These are phyloP conservation scores for Polychaeton citri DNA, from an alignment of 2,329 filamentous ascomycete species.

Conservation along the genomic window DNA sequence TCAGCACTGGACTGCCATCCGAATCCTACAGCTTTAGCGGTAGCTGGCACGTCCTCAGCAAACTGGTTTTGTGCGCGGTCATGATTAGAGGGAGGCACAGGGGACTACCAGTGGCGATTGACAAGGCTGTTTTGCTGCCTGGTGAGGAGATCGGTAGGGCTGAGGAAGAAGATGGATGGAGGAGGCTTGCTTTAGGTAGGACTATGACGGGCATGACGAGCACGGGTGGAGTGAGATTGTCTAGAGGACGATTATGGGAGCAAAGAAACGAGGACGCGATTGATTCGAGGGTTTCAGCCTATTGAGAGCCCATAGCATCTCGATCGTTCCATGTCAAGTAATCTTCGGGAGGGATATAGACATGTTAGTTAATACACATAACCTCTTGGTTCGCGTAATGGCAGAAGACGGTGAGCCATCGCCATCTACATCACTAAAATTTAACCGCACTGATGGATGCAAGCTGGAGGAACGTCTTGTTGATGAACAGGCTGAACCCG, in stretches of 20 bases:
- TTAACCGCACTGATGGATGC: too few species aligned
- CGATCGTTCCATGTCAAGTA: too few species aligned
- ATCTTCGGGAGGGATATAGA: too few species aligned
- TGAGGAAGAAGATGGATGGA: conserved; percentile 24
- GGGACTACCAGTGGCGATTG: conserved; percentile 42
- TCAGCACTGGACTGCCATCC: conserved; percentile 32
- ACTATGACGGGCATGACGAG: not conserved
- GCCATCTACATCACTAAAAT: too few species aligned
- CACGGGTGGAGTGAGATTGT: not conserved
- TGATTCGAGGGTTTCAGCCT: too few species aligned
- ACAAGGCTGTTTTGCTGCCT: conserved; percentile 31
- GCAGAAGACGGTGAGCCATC: too few species aligned
- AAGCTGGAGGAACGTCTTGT: too few species aligned
- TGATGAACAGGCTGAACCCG: too few species aligned
- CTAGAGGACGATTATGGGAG: not conserved
- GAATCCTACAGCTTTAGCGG: conserved; percentile 35
- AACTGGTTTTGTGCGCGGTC: conserved; percentile 41
- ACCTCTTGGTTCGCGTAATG: too few species aligned
- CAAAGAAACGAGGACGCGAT: too few species aligned
- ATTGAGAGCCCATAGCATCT: too few species aligned
- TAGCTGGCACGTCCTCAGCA: conserved; percentile 35
- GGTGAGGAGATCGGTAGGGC: conserved; percentile 17
- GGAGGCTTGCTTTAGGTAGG: not conserved
- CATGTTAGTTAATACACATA: too few species aligned
- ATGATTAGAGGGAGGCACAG: conserved; percentile 45